Conservation (phyloP, 1,284 basidiomycete species). For the Prillingera fragicola region DNA sequence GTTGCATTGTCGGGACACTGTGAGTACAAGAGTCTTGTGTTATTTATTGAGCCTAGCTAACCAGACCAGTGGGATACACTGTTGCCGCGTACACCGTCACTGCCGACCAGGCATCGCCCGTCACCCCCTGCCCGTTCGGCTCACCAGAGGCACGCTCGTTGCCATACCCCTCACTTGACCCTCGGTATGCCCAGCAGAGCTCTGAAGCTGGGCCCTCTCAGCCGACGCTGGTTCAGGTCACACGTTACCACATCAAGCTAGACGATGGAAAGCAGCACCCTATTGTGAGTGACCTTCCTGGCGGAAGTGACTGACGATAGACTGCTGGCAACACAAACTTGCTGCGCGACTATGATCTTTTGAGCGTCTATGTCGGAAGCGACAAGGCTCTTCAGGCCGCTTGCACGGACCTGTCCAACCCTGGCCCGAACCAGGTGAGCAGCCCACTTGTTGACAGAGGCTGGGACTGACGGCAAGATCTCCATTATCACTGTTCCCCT, state of each 20-base stretch:
- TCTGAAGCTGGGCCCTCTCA: constrained; percentile 8
- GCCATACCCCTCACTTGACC: constrained; percentile 42
- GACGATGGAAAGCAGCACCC: constrained; percentile 43
- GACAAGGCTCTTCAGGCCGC: constrained; percentile 46
- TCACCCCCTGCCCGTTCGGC: constrained; percentile 34
- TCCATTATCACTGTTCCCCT: constrained; percentile 47
- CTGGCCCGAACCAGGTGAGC: constrained; percentile 45
- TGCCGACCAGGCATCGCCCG: constrained; percentile 26
- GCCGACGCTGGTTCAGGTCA: constrained; percentile 39
- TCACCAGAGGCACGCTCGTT: constrained; percentile 11
- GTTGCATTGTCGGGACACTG: constrained; percentile 40
- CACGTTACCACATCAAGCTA: constrained; percentile 41
- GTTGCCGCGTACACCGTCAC: constrained; percentile 40
- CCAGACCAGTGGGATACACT: constrained; percentile 39
- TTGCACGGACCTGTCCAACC: constrained; percentile 43
- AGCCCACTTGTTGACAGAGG: not conserved
- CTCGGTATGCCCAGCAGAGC: constrained; percentile 16
- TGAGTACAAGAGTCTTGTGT: constrained; percentile 16
- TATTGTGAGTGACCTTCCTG: constrained; percentile 27
- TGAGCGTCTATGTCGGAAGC: constrained; percentile 39
- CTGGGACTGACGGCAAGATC: constrained; percentile 23
- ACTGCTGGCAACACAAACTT: constrained; percentile 32
- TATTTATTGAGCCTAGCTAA: not conserved
- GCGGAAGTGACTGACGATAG: constrained; percentile 14
- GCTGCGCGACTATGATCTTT: constrained; percentile 39